phyloP scores from a whole-genome alignment of 169 alveolate species.

The Eimeria sp. region DNA sequence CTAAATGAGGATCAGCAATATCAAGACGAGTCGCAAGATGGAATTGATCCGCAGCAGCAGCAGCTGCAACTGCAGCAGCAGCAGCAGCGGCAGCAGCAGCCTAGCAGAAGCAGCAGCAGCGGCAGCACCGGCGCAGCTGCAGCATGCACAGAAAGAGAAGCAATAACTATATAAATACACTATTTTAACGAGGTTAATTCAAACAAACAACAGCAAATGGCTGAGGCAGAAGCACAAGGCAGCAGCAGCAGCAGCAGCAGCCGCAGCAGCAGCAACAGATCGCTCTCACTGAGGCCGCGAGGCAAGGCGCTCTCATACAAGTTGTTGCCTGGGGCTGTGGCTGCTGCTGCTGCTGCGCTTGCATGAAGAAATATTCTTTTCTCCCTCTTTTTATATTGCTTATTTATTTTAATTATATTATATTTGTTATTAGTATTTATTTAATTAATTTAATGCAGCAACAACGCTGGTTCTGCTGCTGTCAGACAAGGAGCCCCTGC shows the following conservation, averaged over 20 bases:
- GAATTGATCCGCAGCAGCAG: not conserved
- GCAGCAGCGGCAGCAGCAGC: not conserved
- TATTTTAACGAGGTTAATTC: too few species aligned
- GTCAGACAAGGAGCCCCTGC: not conserved
- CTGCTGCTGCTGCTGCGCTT: too few species aligned
- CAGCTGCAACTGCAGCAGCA: not conserved
- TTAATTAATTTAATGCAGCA: too few species aligned
- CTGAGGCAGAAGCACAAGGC: too few species aligned
- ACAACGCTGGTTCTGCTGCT: not conserved
- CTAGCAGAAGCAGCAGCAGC: slow-evolving; percentile 4
- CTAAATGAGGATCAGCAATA: too few species aligned
- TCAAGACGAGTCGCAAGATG: not conserved
- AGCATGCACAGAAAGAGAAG: not conserved
- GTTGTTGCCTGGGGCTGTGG: too few species aligned
- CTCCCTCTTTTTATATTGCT: too few species aligned
- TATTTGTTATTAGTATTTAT: too few species aligned
- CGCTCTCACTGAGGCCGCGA: not conserved
- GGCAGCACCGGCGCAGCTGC: not conserved
- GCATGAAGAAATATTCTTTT: too few species aligned
- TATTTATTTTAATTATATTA: too few species aligned
- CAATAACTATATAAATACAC: too few species aligned
- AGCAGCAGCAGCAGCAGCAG: not conserved
- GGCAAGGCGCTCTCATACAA: not conserved
- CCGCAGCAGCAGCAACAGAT: not conserved
- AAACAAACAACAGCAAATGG: too few species aligned